Conservation (phyloP, 306 rosid species). For the Medicago ruthenica region DNA sequence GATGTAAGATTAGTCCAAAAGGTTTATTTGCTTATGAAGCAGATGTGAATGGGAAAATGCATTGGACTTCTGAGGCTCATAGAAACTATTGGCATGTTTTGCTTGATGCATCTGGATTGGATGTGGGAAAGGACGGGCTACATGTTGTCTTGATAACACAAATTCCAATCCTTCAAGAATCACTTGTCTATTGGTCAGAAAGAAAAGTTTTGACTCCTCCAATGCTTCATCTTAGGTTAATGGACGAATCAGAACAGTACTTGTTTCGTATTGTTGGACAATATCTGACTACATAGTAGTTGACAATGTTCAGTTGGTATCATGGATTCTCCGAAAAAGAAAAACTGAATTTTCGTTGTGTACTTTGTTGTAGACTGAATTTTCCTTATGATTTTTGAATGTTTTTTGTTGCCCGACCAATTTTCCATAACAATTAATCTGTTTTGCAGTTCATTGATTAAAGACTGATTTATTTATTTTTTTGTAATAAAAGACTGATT, state of each 20-base stretch:
- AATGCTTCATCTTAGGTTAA: slow-evolving; percentile 54
- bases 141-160: slow-evolving; percentile 69
- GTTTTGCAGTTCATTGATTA: neutral
- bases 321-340: neutral
- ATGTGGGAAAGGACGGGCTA: slow-evolving; percentile 63
- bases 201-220: slow-evolving; percentile 67
- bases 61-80: slow-evolving; percentile 88
- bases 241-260: slow-evolving; percentile 44
- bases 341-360: slow-evolving; percentile 17
- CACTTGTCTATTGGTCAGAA: slow-evolving; percentile 79
- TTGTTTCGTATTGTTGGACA: slow-evolving; percentile 16
- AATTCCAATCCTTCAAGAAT: slow-evolving; percentile 71
- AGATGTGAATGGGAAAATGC: slow-evolving; percentile 67
- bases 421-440: slow-evolving; percentile 2
- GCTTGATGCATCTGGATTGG: slow-evolving; percentile 74
- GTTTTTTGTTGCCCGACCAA: slow-evolving; percentile 3
- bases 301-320: neutral
- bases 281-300: slow-evolving; percentile 17
- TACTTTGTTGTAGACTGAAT: slow-evolving; percentile 23
- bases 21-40: slow-evolving; percentile 79
- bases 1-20: slow-evolving; percentile 72
- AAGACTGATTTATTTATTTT: neutral
- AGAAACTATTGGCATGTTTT: slow-evolving; percentile 84
- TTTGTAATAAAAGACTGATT: too few relatives aligned
- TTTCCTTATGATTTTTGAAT: slow-evolving; percentile 18